Base-by-base conservation (phyloP, 2,329 filamentous ascomycete species). In the Alternaria metachromatica region DNA sequence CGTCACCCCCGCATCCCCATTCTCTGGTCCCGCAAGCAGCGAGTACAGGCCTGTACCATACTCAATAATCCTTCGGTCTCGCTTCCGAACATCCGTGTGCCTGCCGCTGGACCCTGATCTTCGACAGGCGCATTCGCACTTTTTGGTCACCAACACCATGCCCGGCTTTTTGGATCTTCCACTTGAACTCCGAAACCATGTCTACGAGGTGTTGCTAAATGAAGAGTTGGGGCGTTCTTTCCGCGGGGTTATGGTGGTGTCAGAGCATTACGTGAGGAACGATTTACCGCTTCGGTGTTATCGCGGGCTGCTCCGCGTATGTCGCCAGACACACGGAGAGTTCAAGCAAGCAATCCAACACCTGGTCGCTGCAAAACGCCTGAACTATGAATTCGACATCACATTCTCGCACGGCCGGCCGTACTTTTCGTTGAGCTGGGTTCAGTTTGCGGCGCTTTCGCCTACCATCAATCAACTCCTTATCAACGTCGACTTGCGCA, bases 351-450 rank as follows among this genome's bases (percentile, higher is more conserved):
- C 72, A 23, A 71, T 76, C 33, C 73, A 70, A 23, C 75, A 77
- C 41, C 49, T 74, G 45, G 70, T 70, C 4, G 71, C 71, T 5
- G 64, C 71, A 9, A 75, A 74, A 55, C 63, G 70, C 25, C 53
- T 77, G 0, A 50, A 62, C 6, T 77, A 77, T 59, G 71, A 74
- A 62, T 53, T 76, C 49, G 67, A 72, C 48, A 69, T 76, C 8
- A 71, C 69, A 0, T 76, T 77, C 56, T 76, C 72, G 5, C 74
- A 77, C 54, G 75, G 75, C n/a, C 71, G 74, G n/a, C 75, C 75
- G 3, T 77, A 72, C 61, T 77, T 76, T 21, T 74, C 72, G 6
- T 55, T 77, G 21, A 73, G 69, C 6, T 77, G 75, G 75, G 59
- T 72, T 26, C 67, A 61, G 12, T 75, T 77, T 55, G 67, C 74